phyloP scores from a whole-genome alignment of 2,329 filamentous ascomycete genomes.

The Emmonsiellopsis sp. region DNA sequence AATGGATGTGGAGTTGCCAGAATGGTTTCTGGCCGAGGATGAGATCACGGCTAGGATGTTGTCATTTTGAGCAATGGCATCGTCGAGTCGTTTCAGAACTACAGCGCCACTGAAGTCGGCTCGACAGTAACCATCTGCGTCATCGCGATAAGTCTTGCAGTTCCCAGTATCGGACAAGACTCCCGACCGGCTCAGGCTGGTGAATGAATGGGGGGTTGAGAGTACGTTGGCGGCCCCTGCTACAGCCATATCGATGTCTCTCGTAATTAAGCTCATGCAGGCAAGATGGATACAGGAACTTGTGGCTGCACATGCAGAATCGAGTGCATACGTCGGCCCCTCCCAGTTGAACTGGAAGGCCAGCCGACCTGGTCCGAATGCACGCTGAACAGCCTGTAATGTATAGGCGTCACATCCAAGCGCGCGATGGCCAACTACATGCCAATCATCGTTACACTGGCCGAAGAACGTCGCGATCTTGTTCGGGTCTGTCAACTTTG shows the following conservation, averaged over 20 bases:
- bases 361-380: slow-evolving; percentile 54
- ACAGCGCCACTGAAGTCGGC: slow-evolving; percentile 66
- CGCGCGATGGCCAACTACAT: slow-evolving; percentile 56
- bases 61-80: slow-evolving; percentile 67
- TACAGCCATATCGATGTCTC: slow-evolving; percentile 72
- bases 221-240: slow-evolving; percentile 69
- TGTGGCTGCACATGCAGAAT: slow-evolving; percentile 68
- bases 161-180: slow-evolving; percentile 63
- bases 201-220: slow-evolving; percentile 72
- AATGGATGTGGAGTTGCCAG: slow-evolving; percentile 70
- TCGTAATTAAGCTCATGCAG: slow-evolving; percentile 63
- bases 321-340: slow-evolving; percentile 61
- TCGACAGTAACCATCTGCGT: slow-evolving; percentile 73
- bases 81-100: slow-evolving; percentile 68
- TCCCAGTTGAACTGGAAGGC: slow-evolving; percentile 71
- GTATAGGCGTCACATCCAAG: slow-evolving; percentile 50
- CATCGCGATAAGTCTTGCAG: slow-evolving; percentile 73
- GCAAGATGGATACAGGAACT: slow-evolving; percentile 61
- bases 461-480: slow-evolving; percentile 66
- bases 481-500: slow-evolving; percentile 54
- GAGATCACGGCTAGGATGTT: slow-evolving; percentile 59
- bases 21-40: slow-evolving; percentile 70
- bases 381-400: slow-evolving; percentile 53
- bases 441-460: slow-evolving; percentile 66
- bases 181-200: slow-evolving; percentile 63